A percentile compares a stretch with the other conserved stretches of the same genome.
These are phyloP conservation scores for Gymnopilus junonius DNA, from an alignment of 768 basidiomycete species.

Conservation along the genomic window DNA sequence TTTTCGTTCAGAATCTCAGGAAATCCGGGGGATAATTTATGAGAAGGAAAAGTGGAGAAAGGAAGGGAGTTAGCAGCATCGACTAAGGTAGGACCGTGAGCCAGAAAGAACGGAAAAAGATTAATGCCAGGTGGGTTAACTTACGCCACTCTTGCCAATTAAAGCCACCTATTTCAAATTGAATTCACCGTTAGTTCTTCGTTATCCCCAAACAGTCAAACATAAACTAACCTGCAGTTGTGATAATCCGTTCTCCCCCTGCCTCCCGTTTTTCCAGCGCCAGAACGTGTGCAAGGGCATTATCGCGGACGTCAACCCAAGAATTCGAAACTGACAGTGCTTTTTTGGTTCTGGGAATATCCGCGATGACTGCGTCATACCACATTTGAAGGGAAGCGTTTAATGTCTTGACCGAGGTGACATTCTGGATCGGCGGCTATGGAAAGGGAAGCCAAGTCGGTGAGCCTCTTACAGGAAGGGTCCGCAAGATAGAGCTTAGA, in stretches of 20 bases:
- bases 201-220: background rate
- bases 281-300: slow-evolving; percentile 56
- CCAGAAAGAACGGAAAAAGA: background rate
- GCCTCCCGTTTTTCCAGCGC: slow-evolving; percentile 56
- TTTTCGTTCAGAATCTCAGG: slow-evolving; percentile 26
- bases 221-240: slow-evolving; percentile 35
- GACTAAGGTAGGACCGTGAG: slow-evolving; percentile 23
- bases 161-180: slow-evolving; percentile 20
- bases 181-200: background rate
- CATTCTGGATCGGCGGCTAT: slow-evolving; percentile 48
- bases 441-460: background rate
- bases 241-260: slow-evolving; percentile 59
- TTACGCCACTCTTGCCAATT: slow-evolving; percentile 43
- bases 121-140: slow-evolving; percentile 13
- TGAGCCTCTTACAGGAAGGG: background rate
- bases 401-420: slow-evolving; percentile 35
- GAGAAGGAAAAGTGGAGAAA: slow-evolving; percentile 25
- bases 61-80: slow-evolving; percentile 35
- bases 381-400: slow-evolving; percentile 39
- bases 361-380: slow-evolving; percentile 30
- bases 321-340: slow-evolving; percentile 17
- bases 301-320: slow-evolving; percentile 58
- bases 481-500: background rate
- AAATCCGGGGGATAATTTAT: slow-evolving; percentile 28
- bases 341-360: slow-evolving; percentile 22